phyloP scores from a whole-genome alignment of 352 stramenopile species.

The Phytophthora pseudosyringae region DNA sequence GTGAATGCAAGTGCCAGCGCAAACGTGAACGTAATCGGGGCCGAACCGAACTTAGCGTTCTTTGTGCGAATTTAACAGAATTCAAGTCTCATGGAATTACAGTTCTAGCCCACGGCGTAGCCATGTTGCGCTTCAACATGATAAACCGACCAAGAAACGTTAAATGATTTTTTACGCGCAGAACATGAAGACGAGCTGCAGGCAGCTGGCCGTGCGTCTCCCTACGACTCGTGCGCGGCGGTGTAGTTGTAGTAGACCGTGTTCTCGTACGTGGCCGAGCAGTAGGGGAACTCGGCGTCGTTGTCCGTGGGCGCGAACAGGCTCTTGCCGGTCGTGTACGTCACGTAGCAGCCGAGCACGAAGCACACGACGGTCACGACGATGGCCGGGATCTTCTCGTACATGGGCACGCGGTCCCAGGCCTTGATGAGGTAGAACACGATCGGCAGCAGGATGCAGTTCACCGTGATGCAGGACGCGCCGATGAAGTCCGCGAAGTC shows the following conservation, averaged over 20 bases:
- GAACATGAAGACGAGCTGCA: neutral
- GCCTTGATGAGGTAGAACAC: constrained; percentile 35
- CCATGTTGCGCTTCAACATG: too few relatives aligned
- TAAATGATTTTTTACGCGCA: constrained; percentile 3
- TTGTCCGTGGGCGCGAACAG: constrained; percentile 30
- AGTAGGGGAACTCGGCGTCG: constrained; percentile 25
- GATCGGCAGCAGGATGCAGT: constrained; percentile 32
- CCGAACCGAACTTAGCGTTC: neutral
- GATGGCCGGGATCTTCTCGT: constrained; percentile 30
- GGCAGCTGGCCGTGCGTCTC: neutral
- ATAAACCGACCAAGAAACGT: too few relatives aligned
- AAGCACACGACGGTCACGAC: constrained; percentile 31
- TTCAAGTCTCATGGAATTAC: neutral
- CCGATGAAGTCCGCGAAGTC: constrained; percentile 29
- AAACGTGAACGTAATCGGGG: neutral
- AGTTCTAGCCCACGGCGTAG: too few relatives aligned
- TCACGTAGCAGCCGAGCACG: constrained; percentile 31
- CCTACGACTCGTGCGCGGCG: constrained; percentile 21
- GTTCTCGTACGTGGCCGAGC: constrained; percentile 26
- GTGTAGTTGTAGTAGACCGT: constrained; percentile 32
- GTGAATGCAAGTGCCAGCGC: neutral
- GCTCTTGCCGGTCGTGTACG: constrained; percentile 27
- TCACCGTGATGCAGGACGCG: constrained; percentile 30
- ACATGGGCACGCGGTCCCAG: constrained; percentile 21
- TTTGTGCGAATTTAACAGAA: neutral